phyloP scores from a whole-genome alignment of 495 filamentous ascomycete genomes.

The Podospora bellae-mahoneyi region DNA sequence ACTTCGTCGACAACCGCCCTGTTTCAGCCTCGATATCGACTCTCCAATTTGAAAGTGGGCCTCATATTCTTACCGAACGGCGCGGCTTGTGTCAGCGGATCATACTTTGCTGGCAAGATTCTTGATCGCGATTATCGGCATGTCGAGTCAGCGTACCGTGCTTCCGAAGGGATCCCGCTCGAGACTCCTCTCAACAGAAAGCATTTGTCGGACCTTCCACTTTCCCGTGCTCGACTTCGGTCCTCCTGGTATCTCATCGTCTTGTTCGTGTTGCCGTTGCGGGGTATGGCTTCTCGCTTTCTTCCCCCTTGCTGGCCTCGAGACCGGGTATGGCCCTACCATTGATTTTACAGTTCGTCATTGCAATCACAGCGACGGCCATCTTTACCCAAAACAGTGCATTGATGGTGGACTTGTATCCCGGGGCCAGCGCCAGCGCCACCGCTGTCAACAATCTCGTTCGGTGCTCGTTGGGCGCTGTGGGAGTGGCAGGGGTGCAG shows the following conservation, averaged over 20 bases:
- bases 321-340: conserved; percentile 38
- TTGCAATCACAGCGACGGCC: conserved; percentile 44
- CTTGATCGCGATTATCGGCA: conserved; percentile 30
- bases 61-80: conserved; percentile 34
- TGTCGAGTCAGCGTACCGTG: conserved; percentile 28
- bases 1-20: conserved; percentile 35
- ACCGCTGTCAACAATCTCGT: conserved; percentile 65
- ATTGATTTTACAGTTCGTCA: conserved; percentile 48
- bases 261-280: conserved; percentile 37
- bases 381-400: conserved; percentile 44
- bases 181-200: conserved; percentile 45
- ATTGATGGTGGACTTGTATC: conserved; percentile 61
- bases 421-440: conserved; percentile 53
- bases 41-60: conserved; percentile 53
- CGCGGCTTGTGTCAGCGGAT: conserved; percentile 26
- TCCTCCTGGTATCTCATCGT: conserved; percentile 30
- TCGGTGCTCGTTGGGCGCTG: conserved; percentile 60
- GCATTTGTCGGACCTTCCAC: conserved; percentile 57
- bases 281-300: conserved; percentile 53
- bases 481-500: conserved; percentile 57
- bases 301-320: conserved; percentile 39
- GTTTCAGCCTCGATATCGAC: conserved; percentile 42
- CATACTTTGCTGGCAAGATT: conserved; percentile 25
- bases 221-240: conserved; percentile 56
- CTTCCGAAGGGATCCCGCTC: conserved; percentile 41